A percentile compares a stretch with the other conserved stretches of the same genome.
phyloP scores from a whole-genome alignment of 768 basidiomycete species.

The Leccinum rimulosum region DNA sequence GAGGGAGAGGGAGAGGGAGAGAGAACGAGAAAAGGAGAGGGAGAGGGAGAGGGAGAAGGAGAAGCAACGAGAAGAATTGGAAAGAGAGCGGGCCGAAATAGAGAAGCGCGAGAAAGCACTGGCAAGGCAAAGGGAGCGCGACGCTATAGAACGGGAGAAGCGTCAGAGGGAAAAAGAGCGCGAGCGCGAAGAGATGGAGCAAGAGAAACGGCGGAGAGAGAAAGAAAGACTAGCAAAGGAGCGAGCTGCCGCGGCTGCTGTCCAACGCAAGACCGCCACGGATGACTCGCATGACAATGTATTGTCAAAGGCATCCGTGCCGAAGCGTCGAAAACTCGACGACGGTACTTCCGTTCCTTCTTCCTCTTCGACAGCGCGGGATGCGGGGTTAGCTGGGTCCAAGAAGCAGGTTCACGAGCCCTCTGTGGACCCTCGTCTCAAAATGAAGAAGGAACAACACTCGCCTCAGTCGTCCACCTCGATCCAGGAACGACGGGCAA shows the following conservation, averaged over 20 bases:
- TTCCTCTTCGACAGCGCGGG: constrained; percentile 20
- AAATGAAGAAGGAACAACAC: constrained; percentile 39
- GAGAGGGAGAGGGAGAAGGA: constrained; percentile 20
- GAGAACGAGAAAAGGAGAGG: constrained; percentile 21
- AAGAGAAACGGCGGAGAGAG: constrained; percentile 22
- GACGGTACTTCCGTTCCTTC: constrained; percentile 22
- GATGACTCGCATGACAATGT: constrained; percentile 27
- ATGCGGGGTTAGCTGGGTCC: constrained; percentile 23
- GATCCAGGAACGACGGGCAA: constrained; percentile 12
- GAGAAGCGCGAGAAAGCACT: constrained; percentile 21
- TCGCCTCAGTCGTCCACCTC: constrained; percentile 17
- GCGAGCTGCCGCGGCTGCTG: constrained; percentile 11
- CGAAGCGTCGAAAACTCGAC: constrained; percentile 47
- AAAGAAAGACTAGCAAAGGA: constrained; percentile 26
- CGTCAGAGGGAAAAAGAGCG: constrained; percentile 22
- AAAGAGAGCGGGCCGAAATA: constrained; percentile 16
- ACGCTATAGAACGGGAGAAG: constrained; percentile 26
- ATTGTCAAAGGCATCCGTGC: constrained; percentile 10
- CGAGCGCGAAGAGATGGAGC: constrained; percentile 23
- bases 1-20: constrained; percentile 10
- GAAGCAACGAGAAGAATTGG: constrained; percentile 22
- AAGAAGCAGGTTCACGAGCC: constrained; percentile 38
- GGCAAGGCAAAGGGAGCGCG: constrained; percentile 19
- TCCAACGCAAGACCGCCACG: constrained; percentile 43
- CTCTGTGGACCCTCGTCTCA: constrained; percentile 26